phyloP scores from a whole-genome alignment of 2,329 filamentous ascomycete genomes.

The Lachnellula occidentalis region DNA sequence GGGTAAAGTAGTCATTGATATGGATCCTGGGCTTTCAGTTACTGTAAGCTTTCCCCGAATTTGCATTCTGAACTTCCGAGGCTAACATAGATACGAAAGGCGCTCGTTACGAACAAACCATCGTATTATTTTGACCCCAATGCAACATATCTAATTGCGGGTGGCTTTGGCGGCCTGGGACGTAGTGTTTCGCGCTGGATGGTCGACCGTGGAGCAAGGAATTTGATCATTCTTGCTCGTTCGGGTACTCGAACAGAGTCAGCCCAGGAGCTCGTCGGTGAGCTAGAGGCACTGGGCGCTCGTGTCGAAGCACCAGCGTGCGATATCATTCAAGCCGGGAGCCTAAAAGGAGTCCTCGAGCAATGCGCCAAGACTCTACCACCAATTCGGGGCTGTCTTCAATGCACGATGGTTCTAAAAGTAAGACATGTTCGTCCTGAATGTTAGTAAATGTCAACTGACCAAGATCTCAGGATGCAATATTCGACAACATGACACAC shows the following conservation, averaged over 20 bases:
- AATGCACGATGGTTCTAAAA: constrained; percentile 41
- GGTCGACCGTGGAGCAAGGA: constrained; percentile 19
- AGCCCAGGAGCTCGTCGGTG: constrained; percentile 2
- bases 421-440: background rate
- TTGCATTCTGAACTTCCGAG: background rate
- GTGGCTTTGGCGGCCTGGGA: constrained; percentile 29
- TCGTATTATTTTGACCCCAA: constrained; percentile 11
- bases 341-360: constrained; percentile 1
- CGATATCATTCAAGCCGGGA: constrained; percentile 39
- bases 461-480: constrained; percentile 4
- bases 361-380: constrained; percentile 6
- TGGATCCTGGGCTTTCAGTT: background rate
- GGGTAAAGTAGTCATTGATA: constrained; percentile 12
- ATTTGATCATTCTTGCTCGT: constrained; percentile 29
- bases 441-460: background rate
- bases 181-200: constrained; percentile 21
- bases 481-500: constrained; percentile 31
- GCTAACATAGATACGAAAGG: background rate
- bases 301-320: constrained; percentile 41
- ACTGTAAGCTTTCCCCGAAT: constrained; percentile 16
- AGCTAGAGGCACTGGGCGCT: constrained; percentile 30
- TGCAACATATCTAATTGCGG: constrained; percentile 26
- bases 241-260: constrained; percentile 4
- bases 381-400: constrained; percentile 38
- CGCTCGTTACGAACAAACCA: background rate